Evolutionary conservation across 495 filamentous ascomycete genomes (phyloP), one percentile per base, ranked within the genome.

Genomic region (Talaromyces ruber): DNA sequence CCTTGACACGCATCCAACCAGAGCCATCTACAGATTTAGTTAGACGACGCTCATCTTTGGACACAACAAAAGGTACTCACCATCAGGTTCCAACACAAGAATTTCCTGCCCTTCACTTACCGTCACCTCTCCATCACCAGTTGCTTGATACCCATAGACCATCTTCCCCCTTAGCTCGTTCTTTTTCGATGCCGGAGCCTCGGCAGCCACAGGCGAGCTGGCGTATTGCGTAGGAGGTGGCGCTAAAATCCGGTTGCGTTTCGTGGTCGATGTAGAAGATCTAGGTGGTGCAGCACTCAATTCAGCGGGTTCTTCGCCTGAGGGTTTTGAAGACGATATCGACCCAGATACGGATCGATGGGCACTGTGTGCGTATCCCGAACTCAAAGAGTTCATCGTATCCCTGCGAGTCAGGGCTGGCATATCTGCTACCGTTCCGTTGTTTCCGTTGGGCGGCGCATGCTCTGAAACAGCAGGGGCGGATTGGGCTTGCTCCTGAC

Each of bases 361-460:
- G 6, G 88, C 88, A 65, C 87, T 92, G 34, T 88, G 85, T 9
- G 89, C 89, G 68, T 94, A 96, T 9, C 90, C 91, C 0, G 94
- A 97, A 71, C 89, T 93, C 26, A 95, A 75, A 24, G 92, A 96
- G 65, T 88, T 96, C 89, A 97, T 92, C 1, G 94, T 98, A 68
- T 96, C 91, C 64, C 86, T 88, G 30, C 95, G 83, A 55, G 81
- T 88, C 21, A 98, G 79, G 9, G 80, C 75, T 1, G 83, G 79
- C 37, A 73, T 66, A 29, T 75, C 71, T 3, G 76, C 64, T 4
- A 73, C 70, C 2, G 24, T n/a, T 30, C 59, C 59, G 16, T 54
- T 28, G 16, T 52, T 52, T 6, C 72, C 66, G 22, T 80, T 79
- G 22, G 59, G 52, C 0, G 74, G 65, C 0, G 72, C 67, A 14